Evolutionary conservation across 768 basidiomycete species (phyloP).

Genomic region (Amanita fuliginea): DNA sequence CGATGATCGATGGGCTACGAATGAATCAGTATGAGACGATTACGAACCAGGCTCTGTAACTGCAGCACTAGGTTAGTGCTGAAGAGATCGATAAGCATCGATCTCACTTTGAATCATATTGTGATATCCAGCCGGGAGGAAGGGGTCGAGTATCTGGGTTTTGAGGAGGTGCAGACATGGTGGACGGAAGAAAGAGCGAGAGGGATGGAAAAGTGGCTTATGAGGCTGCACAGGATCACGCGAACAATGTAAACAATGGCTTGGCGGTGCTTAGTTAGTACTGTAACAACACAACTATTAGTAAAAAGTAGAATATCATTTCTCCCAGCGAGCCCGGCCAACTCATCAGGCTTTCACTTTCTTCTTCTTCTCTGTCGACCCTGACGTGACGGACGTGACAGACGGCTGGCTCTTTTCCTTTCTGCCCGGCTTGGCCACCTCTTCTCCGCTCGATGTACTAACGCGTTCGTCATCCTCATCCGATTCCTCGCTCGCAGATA

Average conservation of each 20-base stretch:
- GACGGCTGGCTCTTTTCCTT: not conserved
- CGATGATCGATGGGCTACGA: not conserved
- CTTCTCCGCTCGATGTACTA: conserved; percentile 2
- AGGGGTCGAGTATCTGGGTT: conserved; percentile 53
- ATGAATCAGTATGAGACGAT: not conserved
- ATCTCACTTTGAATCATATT: conserved; percentile 58
- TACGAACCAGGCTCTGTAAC: conserved; percentile 51
- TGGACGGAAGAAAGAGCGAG: conserved; percentile 9
- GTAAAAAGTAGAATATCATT: not conserved
- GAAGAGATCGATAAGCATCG: conserved; percentile 12
- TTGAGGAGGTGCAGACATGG: conserved; percentile 33
- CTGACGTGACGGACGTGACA: conserved; percentile 3
- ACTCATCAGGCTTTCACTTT: not conserved
- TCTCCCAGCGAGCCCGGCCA: not conserved
- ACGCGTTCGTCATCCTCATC: conserved; percentile 26
- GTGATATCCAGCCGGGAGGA: conserved; percentile 57
- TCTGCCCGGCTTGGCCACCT: not conserved
- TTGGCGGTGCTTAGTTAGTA: not conserved
- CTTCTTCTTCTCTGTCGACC: not conserved
- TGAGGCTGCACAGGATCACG: conserved; percentile 18
- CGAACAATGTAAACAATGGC: conserved; percentile 7
- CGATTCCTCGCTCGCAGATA: conserved; percentile 23
- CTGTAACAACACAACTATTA: conserved; percentile 2
- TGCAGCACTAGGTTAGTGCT: conserved; percentile 10
- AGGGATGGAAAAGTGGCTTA: conserved; percentile 7